Conservation (phyloP, 768 basidiomycete genomes). For the Chiua virens region DNA sequence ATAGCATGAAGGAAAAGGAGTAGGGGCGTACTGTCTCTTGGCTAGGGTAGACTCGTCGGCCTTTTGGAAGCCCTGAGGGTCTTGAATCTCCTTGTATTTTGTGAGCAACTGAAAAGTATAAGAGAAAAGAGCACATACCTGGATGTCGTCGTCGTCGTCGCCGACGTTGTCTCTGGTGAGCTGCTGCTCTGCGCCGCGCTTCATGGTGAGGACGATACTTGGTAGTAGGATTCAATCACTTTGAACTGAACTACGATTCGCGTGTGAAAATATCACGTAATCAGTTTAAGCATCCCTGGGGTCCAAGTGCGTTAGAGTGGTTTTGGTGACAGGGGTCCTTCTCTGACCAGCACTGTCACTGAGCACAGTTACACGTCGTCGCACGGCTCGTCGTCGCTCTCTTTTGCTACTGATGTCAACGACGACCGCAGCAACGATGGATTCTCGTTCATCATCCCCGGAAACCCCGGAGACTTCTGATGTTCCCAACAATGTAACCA, state of each 20-base stretch:
- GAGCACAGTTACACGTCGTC: neutral
- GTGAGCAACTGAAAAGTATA: slow-evolving; percentile 4
- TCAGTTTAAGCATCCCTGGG: slow-evolving; percentile 8
- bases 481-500: slow-evolving; percentile 46
- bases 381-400: slow-evolving; percentile 6
- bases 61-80: slow-evolving; percentile 50
- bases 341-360: neutral
- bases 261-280: slow-evolving; percentile 23
- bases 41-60: slow-evolving; percentile 60
- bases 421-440: slow-evolving; percentile 48
- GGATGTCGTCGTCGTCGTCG: slow-evolving; percentile 38
- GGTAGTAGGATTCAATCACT: too few relatives aligned
- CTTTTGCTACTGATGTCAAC: slow-evolving; percentile 49
- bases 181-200: slow-evolving; percentile 74
- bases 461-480: slow-evolving; percentile 66
- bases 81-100: slow-evolving; percentile 40
- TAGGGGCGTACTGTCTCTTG: slow-evolving; percentile 51
- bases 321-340: slow-evolving; percentile 12
- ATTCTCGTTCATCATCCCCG: slow-evolving; percentile 73
- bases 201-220: slow-evolving; percentile 49
- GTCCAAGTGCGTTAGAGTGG: slow-evolving; percentile 1
- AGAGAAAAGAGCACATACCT: slow-evolving; percentile 18
- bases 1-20: neutral
- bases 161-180: slow-evolving; percentile 55
- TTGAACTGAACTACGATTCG: too few relatives aligned